Base-by-base conservation (phyloP, 2,329 filamentous ascomycete species). In the Diplodia sapinea region DNA sequence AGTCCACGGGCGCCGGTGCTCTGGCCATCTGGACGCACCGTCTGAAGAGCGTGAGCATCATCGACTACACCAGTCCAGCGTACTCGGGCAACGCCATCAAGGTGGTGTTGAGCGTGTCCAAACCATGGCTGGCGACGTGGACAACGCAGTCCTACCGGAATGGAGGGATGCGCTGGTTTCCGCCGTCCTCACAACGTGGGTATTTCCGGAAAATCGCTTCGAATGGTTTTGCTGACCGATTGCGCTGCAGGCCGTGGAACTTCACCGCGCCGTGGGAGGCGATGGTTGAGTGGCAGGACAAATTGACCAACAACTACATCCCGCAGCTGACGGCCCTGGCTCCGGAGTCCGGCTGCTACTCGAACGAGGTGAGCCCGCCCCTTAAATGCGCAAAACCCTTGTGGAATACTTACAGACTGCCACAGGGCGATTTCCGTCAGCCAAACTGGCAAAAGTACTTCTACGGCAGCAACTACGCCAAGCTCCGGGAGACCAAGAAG, bases 1-100 rank as follows among this genome's bases (percentile, higher is more conserved):
- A 76, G 40, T 77, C 76, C 1, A 77, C 74, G n/a, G 75, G 74
- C 20, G 70, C 70, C 43, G 76, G 74, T 23, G 73, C 76, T 0
- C 70, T 79, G 23, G 74, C 76, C 56, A 73, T 78, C 71, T 78
- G 77, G 62, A 79, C 77, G 1, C 77, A 79, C 62, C 76, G 73
- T 69, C 76, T 79, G 69, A 77, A 77, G 66, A 72, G 75, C 4
- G 72, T 74, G 68, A 71, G 31, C 56, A 77, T 78, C 38, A 70
- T 75, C n/a, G 65, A 74, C 47, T 77, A 78, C 65, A 70, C 55
- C 15, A 69, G 70, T 52, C 23, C 70, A 6, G 57, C 68, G 29
- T 77, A 77, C 69, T 71, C 69, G 26, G 69, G 75, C 38, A 72
- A 73, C 74, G 76, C 67, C 71, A 72, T 43, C 65, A 69, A 4